These are phyloP conservation scores for Stellera chamaejasme DNA, from an alignment of 345 rosid species.

Conservation along the genomic window DNA sequence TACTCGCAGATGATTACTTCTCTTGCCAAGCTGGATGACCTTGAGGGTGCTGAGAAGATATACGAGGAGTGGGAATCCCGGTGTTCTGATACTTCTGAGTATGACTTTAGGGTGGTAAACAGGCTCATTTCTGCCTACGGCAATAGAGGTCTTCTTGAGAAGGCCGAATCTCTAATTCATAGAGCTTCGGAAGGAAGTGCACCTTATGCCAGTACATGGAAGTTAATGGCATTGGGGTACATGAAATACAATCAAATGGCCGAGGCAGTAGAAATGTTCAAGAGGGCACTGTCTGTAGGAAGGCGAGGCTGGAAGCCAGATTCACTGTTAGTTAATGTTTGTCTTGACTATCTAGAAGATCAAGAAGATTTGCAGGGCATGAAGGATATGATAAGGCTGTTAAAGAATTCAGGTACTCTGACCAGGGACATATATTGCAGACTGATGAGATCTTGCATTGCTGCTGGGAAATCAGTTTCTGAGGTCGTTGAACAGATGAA, in stretches of 20 bases:
- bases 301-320: constrained; percentile 15
- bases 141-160: constrained; percentile 15
- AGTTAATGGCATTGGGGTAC: constrained; percentile 16
- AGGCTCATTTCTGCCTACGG: constrained; percentile 19
- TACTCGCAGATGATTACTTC: constrained; percentile 14
- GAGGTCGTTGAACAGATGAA: constrained; percentile 16
- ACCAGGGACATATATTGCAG: constrained; percentile 14
- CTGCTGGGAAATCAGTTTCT: constrained; percentile 13
- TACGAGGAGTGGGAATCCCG: constrained; percentile 20
- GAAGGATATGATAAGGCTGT: constrained; percentile 11
- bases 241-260: constrained; percentile 11
- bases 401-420: constrained; percentile 13
- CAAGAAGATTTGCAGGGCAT: constrained; percentile 16
- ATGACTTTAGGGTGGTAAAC: constrained; percentile 15
- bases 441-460: constrained; percentile 14
- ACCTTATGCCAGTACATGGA: constrained; percentile 18
- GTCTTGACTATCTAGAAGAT: constrained; percentile 21
- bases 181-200: constrained; percentile 13
- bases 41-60: constrained; percentile 28
- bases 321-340: constrained; percentile 6
- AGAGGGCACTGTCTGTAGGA: constrained; percentile 11
- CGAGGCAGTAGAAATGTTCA: constrained; percentile 25
- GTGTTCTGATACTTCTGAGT: constrained; percentile 3
- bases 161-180: constrained; percentile 19
- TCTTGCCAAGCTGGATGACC: constrained; percentile 19